phyloP scores from a whole-genome alignment of 768 basidiomycete species.

The Scleroderma citrinum region DNA sequence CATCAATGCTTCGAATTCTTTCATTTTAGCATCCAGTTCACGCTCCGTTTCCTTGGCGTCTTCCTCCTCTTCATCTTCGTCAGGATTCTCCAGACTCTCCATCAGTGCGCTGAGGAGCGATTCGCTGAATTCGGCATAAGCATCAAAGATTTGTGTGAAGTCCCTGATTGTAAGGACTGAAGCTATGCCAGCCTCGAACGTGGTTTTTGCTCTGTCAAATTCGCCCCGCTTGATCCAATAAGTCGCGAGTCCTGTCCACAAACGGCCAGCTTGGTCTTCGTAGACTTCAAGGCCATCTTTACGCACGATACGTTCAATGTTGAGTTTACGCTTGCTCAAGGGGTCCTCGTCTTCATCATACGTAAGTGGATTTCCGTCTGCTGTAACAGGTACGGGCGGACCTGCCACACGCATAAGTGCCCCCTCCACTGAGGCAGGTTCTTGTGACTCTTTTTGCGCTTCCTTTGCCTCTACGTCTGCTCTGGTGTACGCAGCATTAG shows the following conservation, averaged over 20 bases:
- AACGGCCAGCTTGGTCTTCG: constrained; percentile 92
- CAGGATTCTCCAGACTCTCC: constrained; percentile 73
- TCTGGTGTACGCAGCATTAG: constrained; percentile 46
- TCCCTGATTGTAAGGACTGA: constrained; percentile 89
- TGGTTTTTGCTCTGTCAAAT: constrained; percentile 83
- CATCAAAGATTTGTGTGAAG: constrained; percentile 97
- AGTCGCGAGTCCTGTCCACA: constrained; percentile 95
- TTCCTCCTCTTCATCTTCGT: constrained; percentile 73
- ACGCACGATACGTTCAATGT: constrained; percentile 80
- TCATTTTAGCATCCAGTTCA: constrained; percentile 86
- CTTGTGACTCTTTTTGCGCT: constrained; percentile 22
- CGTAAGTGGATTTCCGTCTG: constrained; percentile 45
- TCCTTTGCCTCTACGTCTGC: constrained; percentile 41
- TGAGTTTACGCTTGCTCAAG: constrained; percentile 58
- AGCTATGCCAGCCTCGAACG: constrained; percentile 83
- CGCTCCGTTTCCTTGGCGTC: constrained; percentile 71
- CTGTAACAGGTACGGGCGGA: constrained; percentile 47
- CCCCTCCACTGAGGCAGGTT: constrained; percentile 47
- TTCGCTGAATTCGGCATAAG: constrained; percentile 92
- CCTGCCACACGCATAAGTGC: constrained; percentile 69
- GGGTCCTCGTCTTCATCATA: constrained; percentile 88
- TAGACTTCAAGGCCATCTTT: constrained; percentile 85
- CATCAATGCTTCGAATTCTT: constrained; percentile 89
- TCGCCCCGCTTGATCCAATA: constrained; percentile 98
- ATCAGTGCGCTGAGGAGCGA: constrained; percentile 85